These are phyloP conservation scores for Linum usitatissimum DNA, from an alignment of 345 rosid species.

Conservation along the genomic window DNA sequence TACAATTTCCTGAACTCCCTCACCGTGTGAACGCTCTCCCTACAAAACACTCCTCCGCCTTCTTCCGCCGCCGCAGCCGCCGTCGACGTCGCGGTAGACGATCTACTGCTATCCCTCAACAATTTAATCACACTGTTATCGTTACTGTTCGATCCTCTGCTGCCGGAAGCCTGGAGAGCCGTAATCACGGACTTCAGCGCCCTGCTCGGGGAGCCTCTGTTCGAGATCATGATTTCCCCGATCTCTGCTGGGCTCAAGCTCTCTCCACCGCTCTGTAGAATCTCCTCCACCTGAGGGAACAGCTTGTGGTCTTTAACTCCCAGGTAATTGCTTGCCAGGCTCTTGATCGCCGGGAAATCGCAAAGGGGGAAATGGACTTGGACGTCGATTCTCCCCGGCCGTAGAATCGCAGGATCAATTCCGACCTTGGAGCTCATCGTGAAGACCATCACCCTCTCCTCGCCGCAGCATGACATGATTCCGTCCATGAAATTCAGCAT, in stretches of 20 bases:
- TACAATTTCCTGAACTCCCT: constrained; percentile 20
- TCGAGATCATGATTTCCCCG: constrained; percentile 21
- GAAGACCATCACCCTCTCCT: constrained; percentile 16
- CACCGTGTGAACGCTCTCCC: constrained; percentile 18
- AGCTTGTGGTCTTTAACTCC: constrained; percentile 23
- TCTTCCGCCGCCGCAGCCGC: background rate
- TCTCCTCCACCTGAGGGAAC: constrained; percentile 16
- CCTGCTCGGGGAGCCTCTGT: constrained; percentile 17
- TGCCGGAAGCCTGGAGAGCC: constrained; percentile 10
- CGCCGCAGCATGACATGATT: constrained; percentile 10
- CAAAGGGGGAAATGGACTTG: constrained; percentile 15
- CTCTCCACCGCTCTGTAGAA: constrained; percentile 4
- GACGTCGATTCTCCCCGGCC: constrained; percentile 22
- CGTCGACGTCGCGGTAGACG: constrained; percentile 2
- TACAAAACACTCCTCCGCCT: constrained; percentile 6
- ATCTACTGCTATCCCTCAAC: background rate
- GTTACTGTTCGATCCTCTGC: background rate
- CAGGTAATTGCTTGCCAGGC: constrained; percentile 16
- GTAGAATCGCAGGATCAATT: constrained; percentile 6
- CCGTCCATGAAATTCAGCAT: constrained; percentile 24
- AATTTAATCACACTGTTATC: background rate
- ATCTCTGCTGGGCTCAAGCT: constrained; percentile 22
- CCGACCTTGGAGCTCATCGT: constrained; percentile 12
- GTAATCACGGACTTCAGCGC: constrained; percentile 18
- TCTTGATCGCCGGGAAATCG: constrained; percentile 16